Conservation (phyloP, 768 basidiomycete genomes). For the Psilocybe sp. region DNA sequence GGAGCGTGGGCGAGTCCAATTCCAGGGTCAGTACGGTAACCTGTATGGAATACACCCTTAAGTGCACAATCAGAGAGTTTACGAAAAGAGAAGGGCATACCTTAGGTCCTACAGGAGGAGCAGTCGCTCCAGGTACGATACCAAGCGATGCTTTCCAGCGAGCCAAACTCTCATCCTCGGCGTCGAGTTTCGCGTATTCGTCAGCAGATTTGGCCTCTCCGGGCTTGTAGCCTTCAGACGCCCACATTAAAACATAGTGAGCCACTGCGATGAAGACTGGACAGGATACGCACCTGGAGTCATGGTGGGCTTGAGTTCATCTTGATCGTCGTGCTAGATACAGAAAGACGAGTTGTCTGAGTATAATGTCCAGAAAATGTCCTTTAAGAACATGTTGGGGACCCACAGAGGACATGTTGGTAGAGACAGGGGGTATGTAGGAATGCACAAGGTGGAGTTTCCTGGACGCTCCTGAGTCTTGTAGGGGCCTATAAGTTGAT, state of each 20-base stretch:
- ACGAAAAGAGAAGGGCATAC: slow-evolving; percentile 30
- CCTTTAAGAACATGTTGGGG: neutral
- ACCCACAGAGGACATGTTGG: slow-evolving; percentile 55
- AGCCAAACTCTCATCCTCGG: slow-evolving; percentile 87
- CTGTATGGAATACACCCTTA: slow-evolving; percentile 35
- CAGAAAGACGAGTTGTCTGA: slow-evolving; percentile 2
- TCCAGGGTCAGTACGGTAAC: slow-evolving; percentile 75
- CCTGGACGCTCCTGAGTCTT: no score
- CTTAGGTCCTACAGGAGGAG: slow-evolving; percentile 57
- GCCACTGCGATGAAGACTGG: neutral
- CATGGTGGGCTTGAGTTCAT: slow-evolving; percentile 62
- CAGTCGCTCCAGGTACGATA: slow-evolving; percentile 53
- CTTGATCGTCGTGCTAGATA: slow-evolving; percentile 57
- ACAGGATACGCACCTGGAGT: slow-evolving; percentile 56
- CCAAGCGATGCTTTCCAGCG: slow-evolving; percentile 97
- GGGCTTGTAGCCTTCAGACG: slow-evolving; percentile 68
- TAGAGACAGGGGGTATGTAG: slow-evolving; percentile 13
- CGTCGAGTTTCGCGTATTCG: slow-evolving; percentile 84
- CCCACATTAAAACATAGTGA: slow-evolving; percentile 6
- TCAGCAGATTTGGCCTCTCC: slow-evolving; percentile 67
- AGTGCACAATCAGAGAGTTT: neutral
- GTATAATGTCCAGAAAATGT: neutral
- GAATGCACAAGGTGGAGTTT: slow-evolving; percentile 15
- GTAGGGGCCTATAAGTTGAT: slow-evolving; percentile 8
- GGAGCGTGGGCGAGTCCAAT: slow-evolving; percentile 75